Evolutionary conservation across 805 yeast species (phyloP).

Genomic region (Debaryomyces hansenii): DNA sequence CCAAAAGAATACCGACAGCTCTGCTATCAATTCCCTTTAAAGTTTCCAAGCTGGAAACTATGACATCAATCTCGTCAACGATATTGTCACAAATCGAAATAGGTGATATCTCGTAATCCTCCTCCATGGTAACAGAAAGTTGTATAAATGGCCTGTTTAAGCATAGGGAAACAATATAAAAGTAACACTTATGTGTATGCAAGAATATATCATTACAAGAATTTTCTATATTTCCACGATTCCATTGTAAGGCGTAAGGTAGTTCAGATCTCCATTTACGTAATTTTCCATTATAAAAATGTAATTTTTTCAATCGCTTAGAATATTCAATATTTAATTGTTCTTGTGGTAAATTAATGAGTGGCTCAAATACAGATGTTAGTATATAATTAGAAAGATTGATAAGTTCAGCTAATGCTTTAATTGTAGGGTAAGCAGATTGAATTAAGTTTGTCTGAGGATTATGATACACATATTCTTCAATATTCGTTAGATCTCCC

Average conservation of each 20-base stretch:
- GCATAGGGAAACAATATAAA: conserved; percentile 8
- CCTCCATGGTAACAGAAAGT: conserved; percentile 2
- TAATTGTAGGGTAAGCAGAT: conserved; percentile 8
- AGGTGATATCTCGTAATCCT: conserved; percentile 3
- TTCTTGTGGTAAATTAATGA: neutral
- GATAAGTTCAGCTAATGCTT: conserved; percentile 6
- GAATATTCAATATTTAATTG: neutral
- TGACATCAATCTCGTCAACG: conserved; percentile 9
- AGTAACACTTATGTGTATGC: conserved; percentile 8
- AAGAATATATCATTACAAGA: conserved; percentile 9
- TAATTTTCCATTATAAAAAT: conserved; percentile 5
- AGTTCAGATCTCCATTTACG: conserved; percentile 7
- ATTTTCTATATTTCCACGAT: conserved; percentile 5
- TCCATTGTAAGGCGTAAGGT: conserved; percentile 7
- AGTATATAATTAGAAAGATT: conserved; percentile 8
- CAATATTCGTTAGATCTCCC: conserved; percentile 11
- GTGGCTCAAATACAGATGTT: conserved; percentile 6
- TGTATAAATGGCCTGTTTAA: conserved; percentile 9
- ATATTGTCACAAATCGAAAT: conserved; percentile 9
- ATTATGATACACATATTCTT: conserved; percentile 9
- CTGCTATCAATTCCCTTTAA: neutral
- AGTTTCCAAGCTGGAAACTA: conserved; percentile 2
- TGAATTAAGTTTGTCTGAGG: conserved; percentile 5
- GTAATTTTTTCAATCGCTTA: conserved; percentile 4
- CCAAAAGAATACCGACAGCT: conserved; percentile 6